phyloP scores from a whole-genome alignment of 306 rosid species.

The Calophaca sinica region DNA sequence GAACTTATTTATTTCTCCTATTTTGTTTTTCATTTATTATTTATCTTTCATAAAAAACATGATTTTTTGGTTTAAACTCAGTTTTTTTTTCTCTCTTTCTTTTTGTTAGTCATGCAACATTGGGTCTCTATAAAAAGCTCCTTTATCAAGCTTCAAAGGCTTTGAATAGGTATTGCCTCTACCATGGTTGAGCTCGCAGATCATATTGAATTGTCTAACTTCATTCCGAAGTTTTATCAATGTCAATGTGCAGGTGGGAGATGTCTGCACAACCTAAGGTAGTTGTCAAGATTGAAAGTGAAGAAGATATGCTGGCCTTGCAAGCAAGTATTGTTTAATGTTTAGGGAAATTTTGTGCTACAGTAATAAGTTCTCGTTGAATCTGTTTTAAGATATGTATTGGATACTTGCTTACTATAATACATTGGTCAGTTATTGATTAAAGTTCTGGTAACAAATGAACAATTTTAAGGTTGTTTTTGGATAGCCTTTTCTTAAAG shows the following conservation, averaged over 20 bases:
- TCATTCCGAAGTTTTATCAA: constrained; percentile 28
- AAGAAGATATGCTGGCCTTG: constrained; percentile 87
- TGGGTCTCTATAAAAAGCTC: constrained; percentile 94
- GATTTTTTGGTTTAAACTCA: no score
- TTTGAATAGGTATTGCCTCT: constrained; percentile 63
- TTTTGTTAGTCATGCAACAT: constrained; percentile 79
- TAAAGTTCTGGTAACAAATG: no score
- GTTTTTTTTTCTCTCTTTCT: constrained; percentile 29
- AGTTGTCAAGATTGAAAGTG: constrained; percentile 90
- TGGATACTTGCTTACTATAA: constrained; percentile 14
- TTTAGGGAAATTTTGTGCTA: background rate
- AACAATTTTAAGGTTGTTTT: no score
- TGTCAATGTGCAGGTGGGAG: constrained; percentile 95
- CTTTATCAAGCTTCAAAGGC: constrained; percentile 84
- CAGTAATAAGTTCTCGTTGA: constrained; percentile 1
- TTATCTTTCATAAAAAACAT: no score
- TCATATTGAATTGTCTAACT: background rate
- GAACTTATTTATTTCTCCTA: no score
- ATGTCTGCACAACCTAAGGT: constrained; percentile 97
- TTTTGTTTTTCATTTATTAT: no score
- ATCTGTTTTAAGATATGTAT: constrained; percentile 9
- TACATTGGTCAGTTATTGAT: no score
- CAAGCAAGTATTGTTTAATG: constrained; percentile 61
- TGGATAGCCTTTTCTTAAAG: no score
- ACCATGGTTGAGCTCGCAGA: background rate